Evolutionary conservation across 2,329 filamentous ascomycete genomes (phyloP).

Genomic region (Neopestalotiopsis sp.): DNA sequence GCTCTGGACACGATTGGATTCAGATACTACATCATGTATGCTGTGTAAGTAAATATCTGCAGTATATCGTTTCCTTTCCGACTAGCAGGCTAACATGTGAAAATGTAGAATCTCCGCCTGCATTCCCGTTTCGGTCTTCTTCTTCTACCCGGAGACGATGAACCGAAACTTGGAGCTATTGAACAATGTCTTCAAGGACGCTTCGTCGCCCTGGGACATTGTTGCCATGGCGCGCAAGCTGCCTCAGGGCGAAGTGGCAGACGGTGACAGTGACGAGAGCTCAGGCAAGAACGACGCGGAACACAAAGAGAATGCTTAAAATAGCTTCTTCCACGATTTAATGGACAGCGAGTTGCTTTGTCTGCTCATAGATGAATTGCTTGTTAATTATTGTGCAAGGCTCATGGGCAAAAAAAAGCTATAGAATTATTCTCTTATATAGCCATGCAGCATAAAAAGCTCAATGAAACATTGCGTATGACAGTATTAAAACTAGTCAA

Average conservation of each 20-base stretch:
- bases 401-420: no score
- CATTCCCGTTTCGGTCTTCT: conserved; percentile 50
- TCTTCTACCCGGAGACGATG: conserved; percentile 56
- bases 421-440: no score
- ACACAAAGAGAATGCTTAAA: background rate
- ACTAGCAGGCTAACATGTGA: no score
- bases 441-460: no score
- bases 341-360: no score
- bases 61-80: no score
- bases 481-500: no score
- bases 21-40: conserved; percentile 57
- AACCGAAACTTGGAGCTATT: conserved; percentile 53
- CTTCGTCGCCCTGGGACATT: conserved; percentile 41
- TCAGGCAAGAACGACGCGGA: background rate
- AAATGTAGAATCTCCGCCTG: conserved; percentile 42
- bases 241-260: conserved; percentile 8
- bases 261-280: background rate
- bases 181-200: conserved; percentile 48
- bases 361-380: no score
- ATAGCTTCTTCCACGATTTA: no score
- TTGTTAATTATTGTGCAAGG: no score
- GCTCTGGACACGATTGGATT: conserved; percentile 57
- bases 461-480: no score
- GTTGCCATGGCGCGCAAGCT: conserved; percentile 27
- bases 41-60: conserved; percentile 29